Evolutionary conservation across 768 basidiomycete species (phyloP), one percentile per base, ranked within the genome.

Genomic region (Hypholoma sublateritium): DNA sequence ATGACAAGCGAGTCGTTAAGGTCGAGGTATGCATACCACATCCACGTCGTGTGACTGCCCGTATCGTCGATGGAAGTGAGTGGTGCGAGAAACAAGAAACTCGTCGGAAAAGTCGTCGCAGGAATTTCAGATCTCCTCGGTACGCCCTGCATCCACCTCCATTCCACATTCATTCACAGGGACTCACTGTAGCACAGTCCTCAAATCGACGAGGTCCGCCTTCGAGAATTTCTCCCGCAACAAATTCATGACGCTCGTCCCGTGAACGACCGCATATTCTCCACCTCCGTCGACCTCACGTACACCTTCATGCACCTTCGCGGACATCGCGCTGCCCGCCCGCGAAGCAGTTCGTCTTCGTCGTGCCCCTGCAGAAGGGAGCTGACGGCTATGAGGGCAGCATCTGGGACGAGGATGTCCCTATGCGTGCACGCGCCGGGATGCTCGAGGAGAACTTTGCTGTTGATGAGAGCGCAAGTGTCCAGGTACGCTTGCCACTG

Each of bases 261-360:
- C 60, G 95, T 96, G 43, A 71, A 86, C 62, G 96, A 98, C 61
- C 83, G 96, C 7, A 88, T 98, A 65, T 88, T 98, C 74, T 91
- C 89, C 16, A 98, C 96, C 2, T 83, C 91, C 4, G 77, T 98
- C 55, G 90, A 95, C 60, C 76, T 93, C 21, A 69, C 73, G 1
- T 95, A 94, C 70, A 80, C 74, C 1, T 90, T 93, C 73, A 1
- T 95, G 93, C 70, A 80, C 74, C 1, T 90, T 93, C 68, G 51
- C 71, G 1, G 74, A 79, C 0, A 65, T 89, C 32, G 49, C 64
- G 2, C 72, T 91, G 39, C 53, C 70, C 78, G 2, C 84, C 85
- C 0, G 70, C 62, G 37, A 75, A 75, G 67, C 75, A 82, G 58
- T 73, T 85, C 13, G 76, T 77, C 16, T 84, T 90, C 60, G 65